phyloP scores from a whole-genome alignment of 441 rosid genomes.

The Eugenia klotzschiana region DNA sequence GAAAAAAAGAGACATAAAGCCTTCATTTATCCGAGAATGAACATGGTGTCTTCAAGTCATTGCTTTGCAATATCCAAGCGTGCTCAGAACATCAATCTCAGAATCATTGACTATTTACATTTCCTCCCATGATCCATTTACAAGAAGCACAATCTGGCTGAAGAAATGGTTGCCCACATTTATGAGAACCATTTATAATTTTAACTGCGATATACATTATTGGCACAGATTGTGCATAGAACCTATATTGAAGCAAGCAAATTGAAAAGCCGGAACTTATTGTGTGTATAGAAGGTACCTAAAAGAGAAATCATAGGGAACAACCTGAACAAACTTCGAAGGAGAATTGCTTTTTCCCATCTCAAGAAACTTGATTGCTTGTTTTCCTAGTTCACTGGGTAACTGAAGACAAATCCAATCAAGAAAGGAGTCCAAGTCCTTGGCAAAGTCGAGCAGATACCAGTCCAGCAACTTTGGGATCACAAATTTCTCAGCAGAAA shows the following conservation, averaged over 20 bases:
- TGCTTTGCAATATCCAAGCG: not conserved
- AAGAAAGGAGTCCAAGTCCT: slow-evolving; percentile 63
- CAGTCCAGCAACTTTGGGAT: slow-evolving; percentile 71
- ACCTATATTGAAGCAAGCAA: not conserved
- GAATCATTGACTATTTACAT: not conserved
- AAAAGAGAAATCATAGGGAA: slow-evolving; percentile 64
- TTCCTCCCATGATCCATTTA: not conserved
- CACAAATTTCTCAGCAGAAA: slow-evolving; percentile 36
- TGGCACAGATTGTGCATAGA: slow-evolving; percentile 14
- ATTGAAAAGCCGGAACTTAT: slow-evolving; percentile 1
- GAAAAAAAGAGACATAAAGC: not conserved
- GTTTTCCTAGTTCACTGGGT: slow-evolving; percentile 54
- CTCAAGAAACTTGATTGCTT: slow-evolving; percentile 55
- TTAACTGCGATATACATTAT: not conserved
- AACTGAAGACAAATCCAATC: slow-evolving; percentile 83
- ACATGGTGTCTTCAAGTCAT: not conserved
- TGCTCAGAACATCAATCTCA: not conserved
- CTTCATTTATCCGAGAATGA: not conserved
- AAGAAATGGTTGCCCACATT: not conserved
- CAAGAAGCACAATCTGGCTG: not conserved
- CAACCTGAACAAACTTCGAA: slow-evolving; percentile 38
- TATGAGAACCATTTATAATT: not conserved
- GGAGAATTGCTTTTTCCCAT: slow-evolving; percentile 26
- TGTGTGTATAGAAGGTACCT: slow-evolving; percentile 45
- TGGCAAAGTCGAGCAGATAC: slow-evolving; percentile 79